phyloP scores from a whole-genome alignment of 2,329 filamentous ascomycete genomes.

The Venturia oleaginea region DNA sequence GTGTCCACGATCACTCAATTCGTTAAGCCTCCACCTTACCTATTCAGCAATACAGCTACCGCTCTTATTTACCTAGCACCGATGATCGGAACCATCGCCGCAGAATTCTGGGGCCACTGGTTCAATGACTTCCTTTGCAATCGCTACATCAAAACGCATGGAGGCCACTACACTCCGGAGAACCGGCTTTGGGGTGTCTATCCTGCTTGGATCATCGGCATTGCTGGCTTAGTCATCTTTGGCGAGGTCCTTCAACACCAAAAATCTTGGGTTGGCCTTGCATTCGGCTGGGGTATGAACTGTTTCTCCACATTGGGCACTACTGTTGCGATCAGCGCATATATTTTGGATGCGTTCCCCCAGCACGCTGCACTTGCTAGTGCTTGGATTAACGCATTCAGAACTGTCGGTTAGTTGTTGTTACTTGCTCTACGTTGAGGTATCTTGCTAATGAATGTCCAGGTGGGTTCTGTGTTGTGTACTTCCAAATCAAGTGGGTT shows the following conservation, averaged over 20 bases:
- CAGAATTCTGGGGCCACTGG: conserved; percentile 28
- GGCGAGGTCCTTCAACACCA: conserved; percentile 27
- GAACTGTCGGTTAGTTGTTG: conserved; percentile 16
- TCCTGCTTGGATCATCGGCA: conserved; percentile 23
- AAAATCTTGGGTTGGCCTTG: conserved; percentile 24
- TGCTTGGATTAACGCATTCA: conserved; percentile 27
- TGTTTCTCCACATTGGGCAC: conserved; percentile 26
- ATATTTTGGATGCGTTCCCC: conserved; percentile 27
- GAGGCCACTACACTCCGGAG: conserved; percentile 23
- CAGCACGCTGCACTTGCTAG: conserved; percentile 25
- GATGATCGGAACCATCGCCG: conserved; percentile 26
- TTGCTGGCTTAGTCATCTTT: conserved; percentile 26
- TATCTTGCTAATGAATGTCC: background rate
- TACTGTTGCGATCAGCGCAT: conserved; percentile 27
- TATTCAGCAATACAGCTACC: conserved; percentile 18
- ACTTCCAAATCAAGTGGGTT: conserved; percentile 29
- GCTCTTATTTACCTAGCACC: conserved; percentile 28
- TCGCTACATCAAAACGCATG: conserved; percentile 25
- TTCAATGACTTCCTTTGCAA: conserved; percentile 29
- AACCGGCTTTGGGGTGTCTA: conserved; percentile 27
- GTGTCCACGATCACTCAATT: conserved; percentile 21
- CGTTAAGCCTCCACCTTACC: conserved; percentile 19
- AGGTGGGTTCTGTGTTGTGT: conserved; percentile 27
- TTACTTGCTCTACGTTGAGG: no score
- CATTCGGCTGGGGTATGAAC: conserved; percentile 28